Evolutionary conservation across 2,329 filamentous ascomycete genomes (phyloP).

Genomic region (Fusarium sp.): DNA sequence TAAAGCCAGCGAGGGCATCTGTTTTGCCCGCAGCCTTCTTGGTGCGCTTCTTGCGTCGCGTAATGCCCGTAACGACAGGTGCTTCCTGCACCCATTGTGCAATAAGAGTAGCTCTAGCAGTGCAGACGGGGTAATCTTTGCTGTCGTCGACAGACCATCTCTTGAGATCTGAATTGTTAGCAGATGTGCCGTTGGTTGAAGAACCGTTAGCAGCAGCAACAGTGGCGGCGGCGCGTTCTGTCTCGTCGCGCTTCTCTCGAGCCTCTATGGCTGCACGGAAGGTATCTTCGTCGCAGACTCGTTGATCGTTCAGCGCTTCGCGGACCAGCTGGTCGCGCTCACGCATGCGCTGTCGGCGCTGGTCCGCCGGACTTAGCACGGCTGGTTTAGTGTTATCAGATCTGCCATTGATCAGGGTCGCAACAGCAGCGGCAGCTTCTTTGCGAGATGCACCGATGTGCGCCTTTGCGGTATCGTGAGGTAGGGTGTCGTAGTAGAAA

Average conservation of each 20-base stretch:
- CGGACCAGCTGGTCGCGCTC: conserved; percentile 75
- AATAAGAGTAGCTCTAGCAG: conserved; percentile 77
- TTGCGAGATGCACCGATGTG: conserved; percentile 11
- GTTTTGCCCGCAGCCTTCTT: conserved; percentile 42
- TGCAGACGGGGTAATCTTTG: conserved; percentile 77
- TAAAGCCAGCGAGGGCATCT: conserved; percentile 20
- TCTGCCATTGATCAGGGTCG: conserved; percentile 38
- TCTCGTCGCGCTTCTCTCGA: conserved; percentile 69
- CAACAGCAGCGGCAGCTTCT: conserved; percentile 42
- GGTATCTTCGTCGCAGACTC: conserved; percentile 74
- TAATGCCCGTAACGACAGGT: conserved; percentile 57
- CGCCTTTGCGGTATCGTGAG: conserved; percentile 1
- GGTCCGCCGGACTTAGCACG: conserved; percentile 57
- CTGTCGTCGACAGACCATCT: conserved; percentile 75
- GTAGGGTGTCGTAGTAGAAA: conserved; percentile 33
- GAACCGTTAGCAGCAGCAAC: conserved; percentile 4
- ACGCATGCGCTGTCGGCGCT: conserved; percentile 70
- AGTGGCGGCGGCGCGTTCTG: conserved; percentile 45
- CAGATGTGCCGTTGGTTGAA: background rate
- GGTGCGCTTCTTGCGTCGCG: conserved; percentile 56
- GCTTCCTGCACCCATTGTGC: conserved; percentile 77
- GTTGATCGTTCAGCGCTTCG: conserved; percentile 75
- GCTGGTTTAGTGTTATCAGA: conserved; percentile 42
- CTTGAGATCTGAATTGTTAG: conserved; percentile 53
- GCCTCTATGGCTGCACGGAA: conserved; percentile 74